Evolutionary conservation across 495 filamentous ascomycete species (phyloP).

Genomic region (Lichina pygmaea): DNA sequence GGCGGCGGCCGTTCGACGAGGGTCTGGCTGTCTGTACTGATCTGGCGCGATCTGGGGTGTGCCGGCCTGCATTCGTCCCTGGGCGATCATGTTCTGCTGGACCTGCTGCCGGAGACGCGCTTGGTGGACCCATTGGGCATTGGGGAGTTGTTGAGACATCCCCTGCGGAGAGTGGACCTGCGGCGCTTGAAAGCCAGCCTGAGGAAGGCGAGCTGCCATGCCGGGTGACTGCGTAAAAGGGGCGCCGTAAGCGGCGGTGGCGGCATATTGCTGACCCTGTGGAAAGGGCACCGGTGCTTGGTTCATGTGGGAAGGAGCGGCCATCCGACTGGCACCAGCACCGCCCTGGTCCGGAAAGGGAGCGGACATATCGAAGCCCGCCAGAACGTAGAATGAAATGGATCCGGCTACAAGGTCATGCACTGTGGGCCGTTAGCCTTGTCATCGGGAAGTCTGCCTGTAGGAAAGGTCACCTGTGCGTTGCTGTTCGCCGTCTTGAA

Average conservation of each 20-base stretch:
- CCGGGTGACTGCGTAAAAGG: conserved; percentile 20
- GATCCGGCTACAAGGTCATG: no score
- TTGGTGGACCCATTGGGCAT: conserved; percentile 19
- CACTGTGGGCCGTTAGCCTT: no score
- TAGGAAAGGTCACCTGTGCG: no score
- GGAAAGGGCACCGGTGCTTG: conserved; percentile 22
- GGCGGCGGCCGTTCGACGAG: conserved; percentile 2
- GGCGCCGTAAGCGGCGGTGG: conserved; percentile 20
- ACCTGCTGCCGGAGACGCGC: conserved; percentile 14
- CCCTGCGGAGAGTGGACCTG: conserved; percentile 28
- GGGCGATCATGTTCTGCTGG: conserved; percentile 9
- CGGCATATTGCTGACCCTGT: conserved; percentile 6
- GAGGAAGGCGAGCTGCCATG: conserved; percentile 11
- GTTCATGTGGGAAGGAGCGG: conserved; percentile 41
- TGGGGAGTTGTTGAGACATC: conserved; percentile 22
- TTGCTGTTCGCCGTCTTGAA: no score
- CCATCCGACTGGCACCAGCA: conserved; percentile 22
- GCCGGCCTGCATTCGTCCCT: conserved; percentile 18
- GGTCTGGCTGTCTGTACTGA: conserved; percentile 3
- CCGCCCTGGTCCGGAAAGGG: conserved; percentile 42
- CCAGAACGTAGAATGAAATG: no score
- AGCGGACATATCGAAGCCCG: conserved; percentile 27
- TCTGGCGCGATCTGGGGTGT: conserved; percentile 15
- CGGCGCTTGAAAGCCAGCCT: conserved; percentile 6
- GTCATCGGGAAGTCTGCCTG: no score